Evolutionary conservation across 139 green algal genomes (phyloP).

Genomic region (Closterium sp.): DNA sequence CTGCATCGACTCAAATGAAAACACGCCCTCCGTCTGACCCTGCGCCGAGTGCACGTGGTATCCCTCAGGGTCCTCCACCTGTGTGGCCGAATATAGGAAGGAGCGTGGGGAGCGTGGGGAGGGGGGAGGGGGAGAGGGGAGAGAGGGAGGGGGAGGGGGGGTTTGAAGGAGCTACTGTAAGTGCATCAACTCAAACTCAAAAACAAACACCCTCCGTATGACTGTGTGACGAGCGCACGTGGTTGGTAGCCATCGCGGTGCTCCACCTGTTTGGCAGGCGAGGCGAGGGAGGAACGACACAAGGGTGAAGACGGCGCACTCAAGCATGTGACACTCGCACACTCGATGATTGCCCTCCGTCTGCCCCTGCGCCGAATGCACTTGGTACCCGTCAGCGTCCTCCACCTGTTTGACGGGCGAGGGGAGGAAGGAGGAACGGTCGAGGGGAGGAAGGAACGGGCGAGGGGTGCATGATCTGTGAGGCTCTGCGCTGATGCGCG

Average conservation of each 20-base stretch:
- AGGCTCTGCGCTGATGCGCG: no score
- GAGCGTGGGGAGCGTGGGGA: no score
- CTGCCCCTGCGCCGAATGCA: slow-evolving; percentile 15
- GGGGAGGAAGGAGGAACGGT: not conserved
- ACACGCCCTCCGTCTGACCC: slow-evolving; percentile 23
- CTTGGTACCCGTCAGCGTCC: slow-evolving; percentile 32
- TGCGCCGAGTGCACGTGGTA: slow-evolving; percentile 38
- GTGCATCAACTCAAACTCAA: not conserved
- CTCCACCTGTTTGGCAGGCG: not conserved
- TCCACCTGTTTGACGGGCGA: slow-evolving; percentile 5
- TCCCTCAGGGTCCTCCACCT: slow-evolving; percentile 31
- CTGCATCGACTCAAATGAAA: slow-evolving; percentile 26
- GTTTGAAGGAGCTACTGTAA: no score
- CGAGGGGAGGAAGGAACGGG: no score
- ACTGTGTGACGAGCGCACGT: no score
- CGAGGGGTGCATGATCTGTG: not conserved
- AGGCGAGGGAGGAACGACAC: no score
- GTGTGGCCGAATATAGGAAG: not conserved
- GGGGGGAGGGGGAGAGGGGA: not conserved
- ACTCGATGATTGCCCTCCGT: slow-evolving; percentile 18
- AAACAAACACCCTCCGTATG: no score
- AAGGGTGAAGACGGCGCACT: no score
- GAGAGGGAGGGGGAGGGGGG: no score
- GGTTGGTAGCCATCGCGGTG: not conserved
- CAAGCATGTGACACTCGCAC: no score